Base-by-base conservation (phyloP, 805 yeast species). In the Suhomyces kilbournensis region DNA sequence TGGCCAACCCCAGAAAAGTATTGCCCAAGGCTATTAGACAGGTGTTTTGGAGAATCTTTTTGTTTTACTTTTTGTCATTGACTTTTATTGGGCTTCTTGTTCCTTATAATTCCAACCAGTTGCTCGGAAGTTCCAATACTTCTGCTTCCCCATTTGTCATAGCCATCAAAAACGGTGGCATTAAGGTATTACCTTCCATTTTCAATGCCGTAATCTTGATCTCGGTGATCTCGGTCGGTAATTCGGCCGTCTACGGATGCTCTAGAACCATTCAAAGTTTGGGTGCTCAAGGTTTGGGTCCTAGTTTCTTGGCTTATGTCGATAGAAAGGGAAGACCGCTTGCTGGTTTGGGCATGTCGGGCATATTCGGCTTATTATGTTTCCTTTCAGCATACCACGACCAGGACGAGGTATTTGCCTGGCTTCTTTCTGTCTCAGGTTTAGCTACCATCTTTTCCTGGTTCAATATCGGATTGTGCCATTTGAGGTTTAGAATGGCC, bases 11-110 rank as follows among this genome's bases (percentile, higher is more conserved):
- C 1, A 53, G 70, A 17, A 65, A 66, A 45, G 65, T 71, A 2
- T 63, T 75, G 50, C 79, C 79, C 12, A 67, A 62, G 45, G 79
- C 79, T 14, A 68, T 74, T 32, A 70, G 70, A 51, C 78, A 75
- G 55, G 77, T 74, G 1, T 74, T 75, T 57, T 71, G 77, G 76
- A 62, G 79, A 61, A 65, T 75, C 48, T 67, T 72, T 52, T 52
- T 74, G 47, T 75, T 75, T 56, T 75, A 72, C 65, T 63, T 74
- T 53, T 57, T 58, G 48, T 56, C 59, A 2, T 58, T 65, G 30
- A 65, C 64, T 8, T 58, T 65, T 44, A 59, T 65, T 30, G 61
- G 62, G 5, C 58, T 65, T 22, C 55, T 65, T 56, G 68, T 65
- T 7, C 60, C 68, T 1, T 54, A 55, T 35, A 48, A 57, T 48